phyloP scores from a whole-genome alignment of 495 filamentous ascomycete genomes.

The Talaromyces nanjingensis region DNA sequence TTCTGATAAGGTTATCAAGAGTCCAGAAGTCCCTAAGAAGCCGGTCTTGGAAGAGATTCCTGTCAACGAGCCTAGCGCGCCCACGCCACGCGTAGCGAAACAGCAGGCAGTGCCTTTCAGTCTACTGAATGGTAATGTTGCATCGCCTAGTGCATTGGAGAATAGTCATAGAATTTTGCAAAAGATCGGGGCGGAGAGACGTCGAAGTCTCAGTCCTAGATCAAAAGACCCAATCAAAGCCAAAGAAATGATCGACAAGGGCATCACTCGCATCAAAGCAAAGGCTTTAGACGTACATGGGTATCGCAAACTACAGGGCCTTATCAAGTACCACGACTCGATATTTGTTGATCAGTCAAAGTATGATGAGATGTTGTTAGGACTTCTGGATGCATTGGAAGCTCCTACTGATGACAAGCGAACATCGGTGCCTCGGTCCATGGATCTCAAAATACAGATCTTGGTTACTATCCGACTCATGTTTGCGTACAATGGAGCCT shows the following conservation, averaged over 20 bases:
- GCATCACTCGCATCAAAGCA: conserved; percentile 64
- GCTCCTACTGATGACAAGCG: conserved; percentile 31
- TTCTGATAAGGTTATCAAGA: neutral
- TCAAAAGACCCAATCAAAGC: conserved; percentile 42
- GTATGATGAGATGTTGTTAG: conserved; percentile 67
- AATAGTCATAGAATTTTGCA: conserved; percentile 18
- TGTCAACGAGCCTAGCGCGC: conserved; percentile 22
- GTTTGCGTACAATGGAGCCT: conserved; percentile 56
- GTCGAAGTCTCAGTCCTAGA: conserved; percentile 29
- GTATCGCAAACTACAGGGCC: conserved; percentile 78
- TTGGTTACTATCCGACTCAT: conserved; percentile 74
- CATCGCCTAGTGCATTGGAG: neutral
- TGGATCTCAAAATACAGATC: conserved; percentile 78
- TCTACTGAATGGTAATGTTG: neutral
- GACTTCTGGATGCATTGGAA: conserved; percentile 72
- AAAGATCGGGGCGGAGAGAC: conserved; percentile 17
- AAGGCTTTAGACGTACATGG: conserved; percentile 75
- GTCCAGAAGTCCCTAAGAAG: conserved; percentile 2
- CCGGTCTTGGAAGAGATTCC: conserved; percentile 22
- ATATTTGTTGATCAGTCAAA: conserved; percentile 47
- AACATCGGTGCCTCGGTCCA: conserved; percentile 40
- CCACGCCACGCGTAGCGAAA: conserved; percentile 15
- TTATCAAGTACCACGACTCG: conserved; percentile 61
- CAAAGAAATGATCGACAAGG: conserved; percentile 61
- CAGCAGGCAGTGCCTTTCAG: conserved; percentile 9